Conservation (phyloP, 495 filamentous ascomycete genomes). For the Cairneyella variabilis region DNA sequence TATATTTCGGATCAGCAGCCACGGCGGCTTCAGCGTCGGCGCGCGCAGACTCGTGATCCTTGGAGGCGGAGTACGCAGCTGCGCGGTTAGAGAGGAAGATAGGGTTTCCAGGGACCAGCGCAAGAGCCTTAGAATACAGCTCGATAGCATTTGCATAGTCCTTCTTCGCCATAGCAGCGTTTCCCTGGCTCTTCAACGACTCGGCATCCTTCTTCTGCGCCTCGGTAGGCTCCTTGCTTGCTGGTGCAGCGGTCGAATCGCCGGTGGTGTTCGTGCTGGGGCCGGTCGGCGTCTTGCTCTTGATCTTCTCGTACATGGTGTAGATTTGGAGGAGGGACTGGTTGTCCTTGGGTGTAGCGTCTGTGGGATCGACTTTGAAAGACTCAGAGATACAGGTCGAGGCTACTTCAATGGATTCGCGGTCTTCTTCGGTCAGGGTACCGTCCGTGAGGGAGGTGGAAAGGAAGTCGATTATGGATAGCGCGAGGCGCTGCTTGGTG, state of each 20-base stretch:
- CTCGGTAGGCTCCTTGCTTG: conserved; percentile 39
- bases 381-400: conserved; percentile 88
- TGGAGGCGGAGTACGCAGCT: conserved; percentile 76
- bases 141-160: conserved; percentile 80
- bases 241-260: conserved; percentile 26
- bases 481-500: conserved; percentile 92
- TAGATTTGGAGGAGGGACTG: conserved; percentile 90
- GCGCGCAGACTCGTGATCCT: conserved; percentile 76
- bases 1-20: conserved; percentile 83
- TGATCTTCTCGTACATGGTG: conserved; percentile 92
- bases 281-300: conserved; percentile 54
- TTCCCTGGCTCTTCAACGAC: conserved; percentile 83
- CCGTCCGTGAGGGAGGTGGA: conserved; percentile 80
- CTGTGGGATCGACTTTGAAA: conserved; percentile 86
- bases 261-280: conserved; percentile 23
- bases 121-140: conserved; percentile 78
- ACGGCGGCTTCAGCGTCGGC: conserved; percentile 87
- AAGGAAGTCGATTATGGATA: conserved; percentile 96
- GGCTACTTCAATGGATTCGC: conserved; percentile 88
- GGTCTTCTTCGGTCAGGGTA: conserved; percentile 79
- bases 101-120: conserved; percentile 76
- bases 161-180: conserved; percentile 88
- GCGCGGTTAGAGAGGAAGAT: conserved; percentile 98
- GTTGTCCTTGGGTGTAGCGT: conserved; percentile 66
- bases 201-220: conserved; percentile 74